Evolutionary conservation across 345 rosid species (phyloP), one percentile per base, ranked within the genome.

Genomic region (Zanthoxylum bungeanum): DNA sequence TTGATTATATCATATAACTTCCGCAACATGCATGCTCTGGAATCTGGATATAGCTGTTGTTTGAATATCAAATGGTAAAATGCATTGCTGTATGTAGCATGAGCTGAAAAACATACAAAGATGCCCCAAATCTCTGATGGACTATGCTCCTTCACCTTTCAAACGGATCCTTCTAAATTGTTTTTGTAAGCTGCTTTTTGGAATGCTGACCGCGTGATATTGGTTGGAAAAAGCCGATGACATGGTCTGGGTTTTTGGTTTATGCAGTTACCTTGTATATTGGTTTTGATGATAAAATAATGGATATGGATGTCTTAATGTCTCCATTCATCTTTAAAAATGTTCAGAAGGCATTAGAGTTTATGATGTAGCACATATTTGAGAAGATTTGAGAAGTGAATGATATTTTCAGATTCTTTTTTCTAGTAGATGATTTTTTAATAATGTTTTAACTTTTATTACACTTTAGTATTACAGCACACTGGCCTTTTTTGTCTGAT

Each of bases 391-490:
- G 27, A 44, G 40, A 36, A 47, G 5, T 7, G 31, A 25, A 17
- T 14, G 7, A 57, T 16, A n/a, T 7, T 28, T 76, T 60, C 46
- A 30, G 42, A 64, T 66, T 34, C 1, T 17, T 16, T 67, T 66
- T 47, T 49, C 36, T 36, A 37, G 61, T n/a, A 30, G 53, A 27
- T 58, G 39, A 21, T 56, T 52, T 42, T 51, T 36, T 60, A 24
- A 27, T 71, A n/a, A n/a, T n/a, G n/a, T n/a, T n/a, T n/a, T n/a
- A n/a, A n/a, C n/a, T n/a, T n/a, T n/a, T n/a, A n/a, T n/a, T n/a
- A n/a, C 30, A 69, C 68, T 72, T 36, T 64, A 9, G 66, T 58
- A 52, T 64, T 61, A 57, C 51, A 37, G 61, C 50, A 46, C 44
- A 66, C n/a, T 62, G 40, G 66, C 24, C 72, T 69, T 69, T 69